Evolutionary conservation across 306 rosid species (phyloP), one percentile per base, ranked within the genome.

Genomic region (Cicer pinnatifidum): DNA sequence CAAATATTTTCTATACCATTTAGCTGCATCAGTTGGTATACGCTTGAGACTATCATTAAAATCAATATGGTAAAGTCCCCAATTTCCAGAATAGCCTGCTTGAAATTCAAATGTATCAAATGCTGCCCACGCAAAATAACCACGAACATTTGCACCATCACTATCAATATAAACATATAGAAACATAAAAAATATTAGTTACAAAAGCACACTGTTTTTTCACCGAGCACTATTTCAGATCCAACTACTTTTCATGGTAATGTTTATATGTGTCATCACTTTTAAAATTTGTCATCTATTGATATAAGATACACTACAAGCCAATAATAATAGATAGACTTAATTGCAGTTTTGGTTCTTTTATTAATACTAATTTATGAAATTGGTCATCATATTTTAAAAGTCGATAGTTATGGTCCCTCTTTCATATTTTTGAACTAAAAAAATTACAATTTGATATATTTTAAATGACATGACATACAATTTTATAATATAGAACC

Each of bases 101-200:
- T 12, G 20, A 79, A 84, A 78, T 57, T 85, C 85, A 38, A 11
- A 84, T 38, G 74, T 54, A 10, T 73, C 78, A 51, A 78, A 78
- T 35, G 63, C 67, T 0, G 73, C 2, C 81, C 83, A 81, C 1
- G 20, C 52, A 33, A 81, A 81, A 17, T 84, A 84, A 17, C 85
- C 85, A 40, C 44, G 8, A 9, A 77, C 81, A 6, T 73, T 77
- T 40, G 73, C 80, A 2, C 82, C 85, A 15, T 44, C 28, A 33
- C 87, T 17, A 17, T 51, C 9, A 28, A 12, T 60, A 8, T 60
- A 35, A 12, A n/a, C 6, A 59, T 60, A 37, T 6, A 12, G 7
- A 33, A 11, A 7, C 6, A 9, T 20, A 3, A 28, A 17, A 28
- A 0, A 20, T 1, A 56, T 56, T 11, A 9, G 13, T 41, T 41